Conservation (phyloP, 768 basidiomycete species). For the Russula olivacea region DNA sequence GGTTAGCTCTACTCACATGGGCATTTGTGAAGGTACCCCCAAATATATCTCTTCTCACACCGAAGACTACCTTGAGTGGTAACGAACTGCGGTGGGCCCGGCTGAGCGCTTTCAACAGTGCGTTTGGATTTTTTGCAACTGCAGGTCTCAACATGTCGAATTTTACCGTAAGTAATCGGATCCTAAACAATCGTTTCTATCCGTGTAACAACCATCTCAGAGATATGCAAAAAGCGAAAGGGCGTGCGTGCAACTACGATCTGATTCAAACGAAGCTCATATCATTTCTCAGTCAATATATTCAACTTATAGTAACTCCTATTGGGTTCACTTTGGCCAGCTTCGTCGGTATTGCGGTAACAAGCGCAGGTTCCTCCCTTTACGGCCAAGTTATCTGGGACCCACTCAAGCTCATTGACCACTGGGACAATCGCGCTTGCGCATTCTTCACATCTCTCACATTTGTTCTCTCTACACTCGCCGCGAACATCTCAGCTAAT, state of each 20-base stretch:
- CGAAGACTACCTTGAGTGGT: constrained; percentile 47
- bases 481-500: constrained; percentile 68
- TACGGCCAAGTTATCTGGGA: constrained; percentile 71
- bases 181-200: background rate
- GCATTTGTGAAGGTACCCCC: constrained; percentile 60
- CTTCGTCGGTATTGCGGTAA: constrained; percentile 77
- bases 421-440: constrained; percentile 80
- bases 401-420: constrained; percentile 65
- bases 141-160: constrained; percentile 79
- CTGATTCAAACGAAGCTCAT: background rate
- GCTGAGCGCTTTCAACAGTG: constrained; percentile 70
- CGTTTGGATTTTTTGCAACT: constrained; percentile 67
- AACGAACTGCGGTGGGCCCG: constrained; percentile 64
- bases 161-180: constrained; percentile 48
- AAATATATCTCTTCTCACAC: constrained; percentile 48
- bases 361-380: constrained; percentile 66
- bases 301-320: constrained; percentile 73
- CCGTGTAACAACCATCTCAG: constrained; percentile 28
- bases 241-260: constrained; percentile 39
- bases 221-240: constrained; percentile 67
- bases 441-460: constrained; percentile 78
- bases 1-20: constrained; percentile 30
- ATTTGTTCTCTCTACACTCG: constrained; percentile 67
- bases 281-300: constrained; percentile 48
- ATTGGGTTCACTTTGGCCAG: constrained; percentile 68